phyloP scores from a whole-genome alignment of 2,329 filamentous ascomycete species.

The Macroventuria anomochaeta region DNA sequence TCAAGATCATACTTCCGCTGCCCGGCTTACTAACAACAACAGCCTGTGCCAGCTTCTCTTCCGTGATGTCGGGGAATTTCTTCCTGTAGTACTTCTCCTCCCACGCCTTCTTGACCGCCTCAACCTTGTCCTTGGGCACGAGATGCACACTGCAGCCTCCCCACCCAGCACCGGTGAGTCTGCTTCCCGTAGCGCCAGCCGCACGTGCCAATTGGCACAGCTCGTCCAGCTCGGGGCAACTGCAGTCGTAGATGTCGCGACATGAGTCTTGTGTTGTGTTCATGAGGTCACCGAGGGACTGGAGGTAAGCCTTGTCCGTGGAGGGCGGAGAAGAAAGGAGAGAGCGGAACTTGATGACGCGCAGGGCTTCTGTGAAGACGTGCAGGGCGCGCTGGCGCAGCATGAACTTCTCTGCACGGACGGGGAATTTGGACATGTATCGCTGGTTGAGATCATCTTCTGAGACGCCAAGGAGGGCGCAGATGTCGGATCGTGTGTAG shows the following conservation, averaged over 20 bases:
- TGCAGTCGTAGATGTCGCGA: constrained; percentile 87
- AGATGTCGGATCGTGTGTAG: constrained; percentile 87
- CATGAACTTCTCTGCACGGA: constrained; percentile 86
- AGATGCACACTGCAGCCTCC: constrained; percentile 95
- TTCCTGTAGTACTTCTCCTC: constrained; percentile 82
- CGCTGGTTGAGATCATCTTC: constrained; percentile 74
- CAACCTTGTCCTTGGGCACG: constrained; percentile 82
- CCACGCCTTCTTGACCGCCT: constrained; percentile 77
- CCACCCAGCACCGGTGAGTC: constrained; percentile 94
- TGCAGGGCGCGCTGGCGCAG: constrained; percentile 87
- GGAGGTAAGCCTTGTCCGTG: constrained; percentile 69
- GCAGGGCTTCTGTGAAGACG: constrained; percentile 86
- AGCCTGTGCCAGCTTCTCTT: constrained; percentile 76
- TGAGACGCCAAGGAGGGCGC: constrained; percentile 70
- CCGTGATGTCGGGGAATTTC: constrained; percentile 69
- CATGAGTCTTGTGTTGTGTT: constrained; percentile 91
- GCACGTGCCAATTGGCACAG: constrained; percentile 79
- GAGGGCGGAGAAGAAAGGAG: constrained; percentile 64
- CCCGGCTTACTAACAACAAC: constrained; percentile 90
- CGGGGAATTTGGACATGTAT: constrained; percentile 87
- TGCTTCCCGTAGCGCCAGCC: constrained; percentile 82
- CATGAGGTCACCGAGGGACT: constrained; percentile 78
- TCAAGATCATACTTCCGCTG: constrained; percentile 62
- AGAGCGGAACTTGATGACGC: constrained; percentile 82
- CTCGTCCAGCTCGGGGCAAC: constrained; percentile 88